Conservation (phyloP, 176 grass and related monocot genomes). For the Musa beccarii region DNA sequence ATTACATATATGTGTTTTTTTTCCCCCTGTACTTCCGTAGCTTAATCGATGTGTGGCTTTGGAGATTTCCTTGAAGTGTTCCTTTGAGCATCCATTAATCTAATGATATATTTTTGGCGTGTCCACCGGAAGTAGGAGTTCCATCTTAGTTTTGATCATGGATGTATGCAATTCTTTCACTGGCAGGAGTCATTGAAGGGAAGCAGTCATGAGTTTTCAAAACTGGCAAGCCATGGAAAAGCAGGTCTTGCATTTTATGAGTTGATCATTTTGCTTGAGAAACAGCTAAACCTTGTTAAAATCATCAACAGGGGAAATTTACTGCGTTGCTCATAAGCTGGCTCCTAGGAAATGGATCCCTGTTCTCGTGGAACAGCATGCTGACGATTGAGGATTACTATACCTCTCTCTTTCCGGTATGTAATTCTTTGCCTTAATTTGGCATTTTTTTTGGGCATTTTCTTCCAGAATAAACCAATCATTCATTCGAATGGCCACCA, state of each 20-base stretch:
- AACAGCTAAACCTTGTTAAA: background rate
- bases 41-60: no score
- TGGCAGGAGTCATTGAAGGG: background rate
- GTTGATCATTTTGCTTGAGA: background rate
- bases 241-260: background rate
- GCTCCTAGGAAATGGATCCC: slow-evolving; percentile 57
- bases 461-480: background rate
- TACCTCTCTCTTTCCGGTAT: slow-evolving; percentile 44
- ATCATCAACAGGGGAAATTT: slow-evolving; percentile 38
- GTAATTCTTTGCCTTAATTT: background rate
- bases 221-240: background rate
- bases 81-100: no score
- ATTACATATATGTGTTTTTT: no score
- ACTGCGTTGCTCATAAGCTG: slow-evolving; percentile 41
- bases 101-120: no score
- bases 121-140: no score
- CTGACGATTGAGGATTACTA: slow-evolving; percentile 67
- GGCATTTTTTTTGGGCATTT: background rate
- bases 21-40: no score
- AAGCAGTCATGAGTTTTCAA: background rate
- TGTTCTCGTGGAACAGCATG: slow-evolving; percentile 64
- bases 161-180: no score
- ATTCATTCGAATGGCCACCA: no score
- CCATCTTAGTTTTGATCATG: no score
- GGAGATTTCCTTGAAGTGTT: no score